phyloP scores from a whole-genome alignment of 129 eudicot genomes.

The Smallanthus sonchifolius region DNA sequence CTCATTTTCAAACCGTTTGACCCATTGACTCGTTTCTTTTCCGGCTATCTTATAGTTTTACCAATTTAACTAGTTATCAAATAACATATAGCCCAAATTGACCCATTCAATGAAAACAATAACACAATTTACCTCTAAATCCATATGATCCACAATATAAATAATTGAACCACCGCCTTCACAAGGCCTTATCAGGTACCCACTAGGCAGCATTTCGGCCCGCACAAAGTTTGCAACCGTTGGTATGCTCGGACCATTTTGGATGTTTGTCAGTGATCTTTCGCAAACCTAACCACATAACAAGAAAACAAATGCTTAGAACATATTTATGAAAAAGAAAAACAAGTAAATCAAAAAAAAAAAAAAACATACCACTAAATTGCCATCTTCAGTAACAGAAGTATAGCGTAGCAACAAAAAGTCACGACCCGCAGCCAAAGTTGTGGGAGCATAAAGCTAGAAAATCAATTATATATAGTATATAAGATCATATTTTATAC shows the following conservation, averaged over 20 bases:
- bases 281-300: conserved; percentile 42
- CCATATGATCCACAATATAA: conserved; percentile 58
- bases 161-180: conserved; percentile 51
- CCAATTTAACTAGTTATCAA: neutral
- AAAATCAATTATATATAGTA: neutral
- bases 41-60: neutral
- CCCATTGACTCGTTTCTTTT: neutral
- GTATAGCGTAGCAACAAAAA: conserved; percentile 92
- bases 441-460: conserved; percentile 95
- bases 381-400: conserved; percentile 87
- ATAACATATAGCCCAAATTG: neutral
- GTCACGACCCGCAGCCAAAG: conserved; percentile 98
- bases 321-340: neutral
- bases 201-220: conserved; percentile 54
- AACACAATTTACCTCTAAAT: conserved; percentile 27
- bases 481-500: neutral
- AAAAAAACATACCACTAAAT: conserved; percentile 66
- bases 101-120: neutral
- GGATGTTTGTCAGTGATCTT: conserved; percentile 46
- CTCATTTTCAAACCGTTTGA: neutral
- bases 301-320: neutral
- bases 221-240: conserved; percentile 43
- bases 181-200: conserved; percentile 52
- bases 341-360: neutral
- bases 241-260: conserved; percentile 45